phyloP scores from a whole-genome alignment of 306 rosid species.

The Lupinus albus region DNA sequence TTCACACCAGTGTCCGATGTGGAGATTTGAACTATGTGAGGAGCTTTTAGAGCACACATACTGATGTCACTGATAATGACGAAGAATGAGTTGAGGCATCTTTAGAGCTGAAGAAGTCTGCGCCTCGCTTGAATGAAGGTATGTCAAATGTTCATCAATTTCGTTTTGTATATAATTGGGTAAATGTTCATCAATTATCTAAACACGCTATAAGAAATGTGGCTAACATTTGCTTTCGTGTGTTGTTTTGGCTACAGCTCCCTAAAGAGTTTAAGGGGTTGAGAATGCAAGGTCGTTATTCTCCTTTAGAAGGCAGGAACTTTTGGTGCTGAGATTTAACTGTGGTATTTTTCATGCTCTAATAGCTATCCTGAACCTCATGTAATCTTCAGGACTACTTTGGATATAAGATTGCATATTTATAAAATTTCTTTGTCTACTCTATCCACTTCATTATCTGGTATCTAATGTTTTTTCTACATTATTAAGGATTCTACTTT shows the following conservation, averaged over 20 bases:
- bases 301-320: constrained; percentile 40
- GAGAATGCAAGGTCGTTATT: constrained; percentile 34
- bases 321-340: constrained; percentile 39
- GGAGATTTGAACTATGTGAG: constrained; percentile 31
- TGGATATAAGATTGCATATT: constrained; percentile 40
- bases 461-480: too few species aligned
- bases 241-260: constrained; percentile 36
- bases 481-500: too few species aligned
- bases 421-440: constrained; percentile 23
- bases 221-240: neutral
- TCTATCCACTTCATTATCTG: neutral
- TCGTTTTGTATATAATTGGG: constrained; percentile 17
- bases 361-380: constrained; percentile 27
- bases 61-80: constrained; percentile 21
- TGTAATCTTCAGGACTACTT: constrained; percentile 29
- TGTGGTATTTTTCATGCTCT: constrained; percentile 42
- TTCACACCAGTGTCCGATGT: constrained; percentile 38
- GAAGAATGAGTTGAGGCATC: constrained; percentile 43
- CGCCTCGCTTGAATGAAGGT: constrained; percentile 69
- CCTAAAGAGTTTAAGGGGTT: constrained; percentile 31
- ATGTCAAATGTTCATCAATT: constrained; percentile 20
- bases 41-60: constrained; percentile 39
- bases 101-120: constrained; percentile 10
- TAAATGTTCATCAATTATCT: too few species aligned
- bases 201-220: neutral